Percentiles rank a stretch among this genome's conserved stretches.
Conservation (phyloP, 345 rosid species). For the Rhodamnia argentea region DNA sequence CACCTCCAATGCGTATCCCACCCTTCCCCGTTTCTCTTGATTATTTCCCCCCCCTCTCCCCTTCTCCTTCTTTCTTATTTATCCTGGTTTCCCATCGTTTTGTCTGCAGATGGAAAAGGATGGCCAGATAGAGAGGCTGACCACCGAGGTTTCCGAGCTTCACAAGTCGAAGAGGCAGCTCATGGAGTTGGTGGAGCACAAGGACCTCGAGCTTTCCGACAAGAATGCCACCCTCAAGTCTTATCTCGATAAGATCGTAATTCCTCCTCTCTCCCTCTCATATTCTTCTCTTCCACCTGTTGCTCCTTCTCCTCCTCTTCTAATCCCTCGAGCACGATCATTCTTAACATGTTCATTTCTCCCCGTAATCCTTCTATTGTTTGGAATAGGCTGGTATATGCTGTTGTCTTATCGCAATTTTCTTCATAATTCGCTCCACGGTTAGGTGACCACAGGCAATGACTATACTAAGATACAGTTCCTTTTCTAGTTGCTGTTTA, state of each 20-base stretch:
- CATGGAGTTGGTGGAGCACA: slow-evolving; percentile 73
- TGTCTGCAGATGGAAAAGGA: slow-evolving; percentile 67
- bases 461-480: background rate
- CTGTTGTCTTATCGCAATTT: background rate
- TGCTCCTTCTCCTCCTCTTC: background rate
- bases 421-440: background rate
- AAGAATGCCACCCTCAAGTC: slow-evolving; percentile 57
- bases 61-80: background rate
- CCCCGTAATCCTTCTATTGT: background rate
- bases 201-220: slow-evolving; percentile 69
- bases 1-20: slow-evolving; percentile 49
- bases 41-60: background rate
- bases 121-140: slow-evolving; percentile 70
- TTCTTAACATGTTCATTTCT: background rate
- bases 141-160: slow-evolving; percentile 53
- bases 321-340: background rate
- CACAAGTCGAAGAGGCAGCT: slow-evolving; percentile 85
- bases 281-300: background rate
- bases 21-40: background rate
- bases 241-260: slow-evolving; percentile 81
- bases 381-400: background rate
- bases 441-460: background rate
- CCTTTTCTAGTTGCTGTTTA: background rate
- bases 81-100: background rate
- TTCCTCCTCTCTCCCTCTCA: slow-evolving; percentile 1